A percentile compares a stretch with the other conserved stretches of the same genome.
These are phyloP conservation scores for Rosellinia necatrix DNA, from an alignment of 2,329 filamentous ascomycete genomes.

Conservation along the genomic window DNA sequence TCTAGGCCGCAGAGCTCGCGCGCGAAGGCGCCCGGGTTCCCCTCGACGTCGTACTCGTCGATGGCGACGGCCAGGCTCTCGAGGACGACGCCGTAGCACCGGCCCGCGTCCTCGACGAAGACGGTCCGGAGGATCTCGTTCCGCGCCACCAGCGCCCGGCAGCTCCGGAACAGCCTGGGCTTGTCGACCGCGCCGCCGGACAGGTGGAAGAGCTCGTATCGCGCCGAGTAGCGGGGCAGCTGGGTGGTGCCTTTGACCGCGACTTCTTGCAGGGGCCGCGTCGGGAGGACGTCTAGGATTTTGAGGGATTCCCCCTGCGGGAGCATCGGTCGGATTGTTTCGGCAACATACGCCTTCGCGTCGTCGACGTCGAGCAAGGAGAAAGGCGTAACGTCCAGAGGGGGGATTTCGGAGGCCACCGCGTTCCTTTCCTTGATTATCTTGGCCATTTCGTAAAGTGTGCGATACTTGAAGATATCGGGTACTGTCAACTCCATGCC, in stretches of 20 bases:
- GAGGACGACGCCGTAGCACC: constrained; percentile 62
- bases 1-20: constrained; percentile 60
- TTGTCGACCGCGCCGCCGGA: constrained; percentile 54
- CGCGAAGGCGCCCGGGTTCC: constrained; percentile 55
- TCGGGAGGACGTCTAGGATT: constrained; percentile 61
- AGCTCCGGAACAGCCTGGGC: constrained; percentile 53
- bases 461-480: constrained; percentile 57
- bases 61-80: constrained; percentile 57
- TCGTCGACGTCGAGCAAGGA: constrained; percentile 51
- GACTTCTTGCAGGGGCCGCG: constrained; percentile 62
- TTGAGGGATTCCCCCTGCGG: constrained; percentile 54
- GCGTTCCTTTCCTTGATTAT: constrained; percentile 46
- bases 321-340: constrained; percentile 56
- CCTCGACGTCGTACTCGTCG: constrained; percentile 57
- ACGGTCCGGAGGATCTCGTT: constrained; percentile 71
- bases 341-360: constrained; percentile 49
- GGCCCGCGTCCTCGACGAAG: constrained; percentile 58
- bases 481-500: constrained; percentile 57
- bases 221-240: constrained; percentile 63
- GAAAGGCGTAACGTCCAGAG: constrained; percentile 51
- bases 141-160: constrained; percentile 59
- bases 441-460: constrained; percentile 58
- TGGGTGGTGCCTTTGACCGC: constrained; percentile 63
- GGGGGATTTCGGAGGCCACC: constrained; percentile 20
- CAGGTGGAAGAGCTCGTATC: constrained; percentile 69